Base-by-base conservation (phyloP, 2,329 filamentous ascomycete species). In the Aschersonia sp. region DNA sequence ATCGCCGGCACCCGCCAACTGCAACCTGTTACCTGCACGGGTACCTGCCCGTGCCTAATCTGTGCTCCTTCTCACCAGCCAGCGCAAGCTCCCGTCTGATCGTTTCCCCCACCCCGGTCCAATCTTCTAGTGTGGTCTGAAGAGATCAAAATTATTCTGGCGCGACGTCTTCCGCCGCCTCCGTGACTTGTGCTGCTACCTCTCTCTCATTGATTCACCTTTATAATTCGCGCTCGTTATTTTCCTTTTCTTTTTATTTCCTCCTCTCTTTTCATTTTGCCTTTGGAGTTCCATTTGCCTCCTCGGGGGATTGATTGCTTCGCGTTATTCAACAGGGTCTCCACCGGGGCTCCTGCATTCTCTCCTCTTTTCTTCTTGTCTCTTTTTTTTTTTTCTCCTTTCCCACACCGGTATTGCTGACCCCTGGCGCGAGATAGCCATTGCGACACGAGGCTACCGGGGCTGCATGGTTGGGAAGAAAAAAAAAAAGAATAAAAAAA, bases 391-490 rank as follows among this genome's bases (percentile, higher is more conserved):
- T 49, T 40, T 32, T 35, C 32, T 39, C 41, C 39, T 22, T 37
- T 32, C 32, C 30, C 46, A 39, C 33, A 31, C 46, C 31, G 37
- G 8, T 10, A 30, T 14, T 46, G 33, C 33, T 37, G 33, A 37
- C 33, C 33, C 33, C 46, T 39, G 46, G 46, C 43, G 46, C 45
- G 48, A 43, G 33, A 37, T 9, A 12, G 33, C 33, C 33, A 37
- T 12, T 37, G 33, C 33, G 12, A 50, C 46, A 35, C 48, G 43
- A 47, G 48, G 45, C 46, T 42, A 39, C 45, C 39, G 31, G 46
- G 46, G 48, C 44, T 44, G 35, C 44, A 47, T 32, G 46, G 45
- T 42, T 22, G 31, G 43, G 8, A 30, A 29, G 31, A 5, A 29
- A 43, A 43, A 29, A 43, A 29, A 29, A 5, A 22, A 7, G 2